Evolutionary conservation across 768 basidiomycete genomes (phyloP), one percentile per base, ranked within the genome.

Genomic region (Pholiota molesta): DNA sequence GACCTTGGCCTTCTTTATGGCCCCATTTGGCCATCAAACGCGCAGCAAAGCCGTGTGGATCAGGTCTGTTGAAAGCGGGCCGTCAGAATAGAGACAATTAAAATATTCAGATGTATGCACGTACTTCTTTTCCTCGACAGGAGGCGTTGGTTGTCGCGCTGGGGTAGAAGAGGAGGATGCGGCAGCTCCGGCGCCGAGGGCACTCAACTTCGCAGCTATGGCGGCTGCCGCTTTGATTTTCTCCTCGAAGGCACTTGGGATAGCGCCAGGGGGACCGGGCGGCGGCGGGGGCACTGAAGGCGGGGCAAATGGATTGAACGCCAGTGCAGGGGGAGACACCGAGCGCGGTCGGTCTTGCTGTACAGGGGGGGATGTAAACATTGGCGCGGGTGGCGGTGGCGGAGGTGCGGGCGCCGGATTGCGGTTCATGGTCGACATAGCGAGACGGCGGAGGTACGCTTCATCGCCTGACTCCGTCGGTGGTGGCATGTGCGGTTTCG

Each of bases 1-100:
- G 82, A 10, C 96, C 96, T 75, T 95, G 89, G 1, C 97, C 97
- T 72, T 94, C 93, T 72, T 92, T 91, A 72, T 97, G 94, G 0
- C 96, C 96, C 92, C 92, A 96, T 77, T 95, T 97, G 2, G 92
- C 92, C 95, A 97, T 97, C 66, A 97, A 72, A 35, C 92, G 88
- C 13, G 89, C 88, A 33, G 94, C 94, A 67, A 96, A 94, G 13
- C 83, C 84, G 59, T 87, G 88, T 0, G 87, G 86, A 64, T 92
- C 87, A 40, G 86, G 78, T 57, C 82, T 81, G 3, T 47, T 13
- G 29, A 28, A 44, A 42, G 47, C 13, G 57, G 39, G 37, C 28
- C 51, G 31, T 52, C 5, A 59, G 28, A 54, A 33, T 52, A 3
- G 59, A 5, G 13, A 39, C 23, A 57, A 29, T 23, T 3, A 31